These are phyloP conservation scores for Pseudevernia furfuracea DNA, from an alignment of 495 filamentous ascomycete species.

Conservation along the genomic window DNA sequence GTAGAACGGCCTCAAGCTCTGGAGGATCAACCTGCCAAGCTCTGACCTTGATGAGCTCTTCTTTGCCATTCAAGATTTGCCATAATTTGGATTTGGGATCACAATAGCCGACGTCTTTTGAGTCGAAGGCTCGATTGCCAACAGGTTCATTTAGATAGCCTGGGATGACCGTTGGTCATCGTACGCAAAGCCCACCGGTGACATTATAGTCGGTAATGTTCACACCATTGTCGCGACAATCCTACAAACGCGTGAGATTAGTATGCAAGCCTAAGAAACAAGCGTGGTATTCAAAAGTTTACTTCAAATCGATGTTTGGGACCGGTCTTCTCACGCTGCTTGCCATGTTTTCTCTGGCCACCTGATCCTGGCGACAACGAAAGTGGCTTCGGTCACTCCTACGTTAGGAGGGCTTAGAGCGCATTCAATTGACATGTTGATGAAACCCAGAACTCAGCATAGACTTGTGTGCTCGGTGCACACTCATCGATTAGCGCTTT, in stretches of 20 bases:
- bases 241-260: constrained; percentile 15
- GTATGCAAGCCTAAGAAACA: neutral
- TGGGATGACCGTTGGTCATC: constrained; percentile 36
- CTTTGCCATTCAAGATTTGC: constrained; percentile 67
- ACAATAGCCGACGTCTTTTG: constrained; percentile 63
- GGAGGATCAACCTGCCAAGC: constrained; percentile 80
- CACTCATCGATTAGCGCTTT: constrained; percentile 34
- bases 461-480: constrained; percentile 33
- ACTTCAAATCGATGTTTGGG: constrained; percentile 36
- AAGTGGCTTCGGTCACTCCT: constrained; percentile 42
- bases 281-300: neutral
- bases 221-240: constrained; percentile 41
- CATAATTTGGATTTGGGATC: constrained; percentile 49
- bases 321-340: constrained; percentile 37
- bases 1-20: constrained; percentile 68
- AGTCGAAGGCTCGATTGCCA: constrained; percentile 26
- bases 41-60: constrained; percentile 80
- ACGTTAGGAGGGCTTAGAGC: neutral
- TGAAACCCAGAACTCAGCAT: constrained; percentile 18
- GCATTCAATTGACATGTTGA: neutral
- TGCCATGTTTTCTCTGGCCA: constrained; percentile 32
- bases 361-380: constrained; percentile 41
- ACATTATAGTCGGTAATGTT: constrained; percentile 44
- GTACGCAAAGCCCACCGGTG: constrained; percentile 45
- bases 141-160: constrained; percentile 30